Evolutionary conservation across 129 eudicot species (phyloP).

Genomic region (Scalesia atractyloides): DNA sequence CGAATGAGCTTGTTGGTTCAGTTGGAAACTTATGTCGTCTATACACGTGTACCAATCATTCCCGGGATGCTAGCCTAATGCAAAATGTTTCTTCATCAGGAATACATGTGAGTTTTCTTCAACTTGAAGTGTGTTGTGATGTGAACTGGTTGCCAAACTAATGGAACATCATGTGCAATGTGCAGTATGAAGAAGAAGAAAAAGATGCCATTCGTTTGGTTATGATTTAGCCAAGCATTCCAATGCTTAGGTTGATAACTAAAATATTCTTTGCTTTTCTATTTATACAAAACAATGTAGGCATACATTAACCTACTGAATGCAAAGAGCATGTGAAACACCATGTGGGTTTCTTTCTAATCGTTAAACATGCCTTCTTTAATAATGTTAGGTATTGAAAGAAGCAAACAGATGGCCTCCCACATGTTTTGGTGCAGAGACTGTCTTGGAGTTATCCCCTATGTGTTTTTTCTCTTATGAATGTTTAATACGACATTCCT

Average conservation of each 20-base stretch:
- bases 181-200: background rate
- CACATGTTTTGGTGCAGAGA: background rate
- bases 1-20: no score
- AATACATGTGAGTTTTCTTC: background rate
- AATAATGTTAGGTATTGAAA: background rate
- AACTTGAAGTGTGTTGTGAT: background rate
- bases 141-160: constrained; percentile 1
- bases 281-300: background rate
- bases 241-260: background rate
- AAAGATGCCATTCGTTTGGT: background rate
- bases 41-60: no score
- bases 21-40: no score
- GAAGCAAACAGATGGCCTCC: background rate
- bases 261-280: background rate
- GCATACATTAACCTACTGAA: background rate
- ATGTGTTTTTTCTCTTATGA: background rate
- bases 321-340: constrained; percentile 4
- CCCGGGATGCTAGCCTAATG: background rate
- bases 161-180: background rate
- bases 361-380: background rate
- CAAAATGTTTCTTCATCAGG: background rate
- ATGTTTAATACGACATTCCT: background rate
- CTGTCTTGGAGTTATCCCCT: background rate
- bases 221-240: constrained; percentile 1
- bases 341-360: background rate